These are phyloP conservation scores for Murraya paniculata DNA, from an alignment of 345 rosid genomes.

Conservation along the genomic window DNA sequence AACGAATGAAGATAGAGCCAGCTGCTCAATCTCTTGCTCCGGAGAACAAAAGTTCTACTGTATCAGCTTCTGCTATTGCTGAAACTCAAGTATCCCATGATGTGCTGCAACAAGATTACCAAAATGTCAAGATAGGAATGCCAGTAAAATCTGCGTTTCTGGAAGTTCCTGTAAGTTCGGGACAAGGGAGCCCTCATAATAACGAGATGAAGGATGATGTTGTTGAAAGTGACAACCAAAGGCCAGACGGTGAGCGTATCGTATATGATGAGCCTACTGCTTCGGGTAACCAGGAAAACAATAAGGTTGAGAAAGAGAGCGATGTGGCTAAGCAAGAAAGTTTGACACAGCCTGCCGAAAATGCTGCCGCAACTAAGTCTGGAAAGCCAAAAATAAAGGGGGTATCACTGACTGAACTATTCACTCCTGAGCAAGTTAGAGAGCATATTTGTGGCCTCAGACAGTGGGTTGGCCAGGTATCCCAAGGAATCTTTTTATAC, in stretches of 20 bases:
- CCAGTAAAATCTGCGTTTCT: slow-evolving; percentile 48
- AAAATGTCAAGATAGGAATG: slow-evolving; percentile 34
- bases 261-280: slow-evolving; percentile 29
- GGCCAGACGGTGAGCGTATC: slow-evolving; percentile 41
- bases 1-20: slow-evolving; percentile 82
- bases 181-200: slow-evolving; percentile 47
- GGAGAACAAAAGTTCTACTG: slow-evolving; percentile 44
- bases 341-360: slow-evolving; percentile 44
- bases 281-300: slow-evolving; percentile 43
- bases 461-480: slow-evolving; percentile 99
- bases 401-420: slow-evolving; percentile 89
- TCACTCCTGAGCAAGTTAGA: slow-evolving; percentile 96
- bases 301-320: slow-evolving; percentile 50
- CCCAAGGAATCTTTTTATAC: slow-evolving; percentile 6
- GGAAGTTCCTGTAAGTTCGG: slow-evolving; percentile 48
- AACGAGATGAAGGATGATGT: slow-evolving; percentile 45
- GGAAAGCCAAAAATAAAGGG: slow-evolving; percentile 97
- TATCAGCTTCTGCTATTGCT: slow-evolving; percentile 30
- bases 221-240: slow-evolving; percentile 46
- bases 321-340: slow-evolving; percentile 57
- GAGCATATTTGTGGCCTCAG: slow-evolving; percentile 94
- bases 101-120: slow-evolving; percentile 48
- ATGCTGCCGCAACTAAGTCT: slow-evolving; percentile 52
- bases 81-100: slow-evolving; percentile 43
- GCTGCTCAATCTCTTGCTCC: slow-evolving; percentile 44